Conservation (phyloP, 2,329 filamentous ascomycete species). For the Coleophoma crateriformis region DNA sequence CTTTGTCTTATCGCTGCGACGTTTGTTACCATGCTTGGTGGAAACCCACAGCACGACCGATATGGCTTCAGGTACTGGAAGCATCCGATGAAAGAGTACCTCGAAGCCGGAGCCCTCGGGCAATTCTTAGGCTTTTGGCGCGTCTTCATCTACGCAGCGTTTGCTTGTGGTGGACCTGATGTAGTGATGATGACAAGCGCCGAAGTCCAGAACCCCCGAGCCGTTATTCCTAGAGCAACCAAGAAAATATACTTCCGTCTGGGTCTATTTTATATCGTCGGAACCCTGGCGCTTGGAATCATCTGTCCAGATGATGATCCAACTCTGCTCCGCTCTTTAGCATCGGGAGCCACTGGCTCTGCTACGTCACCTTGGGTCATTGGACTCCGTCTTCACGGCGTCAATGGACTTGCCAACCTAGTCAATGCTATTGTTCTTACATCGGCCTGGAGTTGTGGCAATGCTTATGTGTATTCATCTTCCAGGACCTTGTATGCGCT, state of each 20-base stretch:
- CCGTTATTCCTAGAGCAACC: slow-evolving; percentile 52
- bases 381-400: slow-evolving; percentile 41
- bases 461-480: slow-evolving; percentile 46
- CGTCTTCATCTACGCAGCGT: slow-evolving; percentile 38
- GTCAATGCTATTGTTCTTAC: slow-evolving; percentile 52
- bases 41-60: slow-evolving; percentile 22
- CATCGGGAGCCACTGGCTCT: slow-evolving; percentile 36
- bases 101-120: slow-evolving; percentile 34
- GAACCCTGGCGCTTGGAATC: slow-evolving; percentile 52
- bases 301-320: slow-evolving; percentile 48
- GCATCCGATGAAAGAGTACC: slow-evolving; percentile 35
- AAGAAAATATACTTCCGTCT: slow-evolving; percentile 55
- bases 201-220: slow-evolving; percentile 50
- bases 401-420: slow-evolving; percentile 41
- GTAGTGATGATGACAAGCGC: slow-evolving; percentile 49
- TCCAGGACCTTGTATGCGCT: slow-evolving; percentile 46
- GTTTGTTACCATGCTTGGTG: slow-evolving; percentile 24
- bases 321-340: slow-evolving; percentile 29
- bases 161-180: slow-evolving; percentile 44
- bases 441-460: slow-evolving; percentile 48
- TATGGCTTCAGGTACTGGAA: slow-evolving; percentile 41
- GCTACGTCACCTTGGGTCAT: slow-evolving; percentile 45
- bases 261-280: slow-evolving; percentile 55
- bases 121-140: slow-evolving; percentile 47
- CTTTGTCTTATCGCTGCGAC: slow-evolving; percentile 9